Base-by-base conservation (phyloP, 768 basidiomycete species). In the Mycena vitilis region DNA sequence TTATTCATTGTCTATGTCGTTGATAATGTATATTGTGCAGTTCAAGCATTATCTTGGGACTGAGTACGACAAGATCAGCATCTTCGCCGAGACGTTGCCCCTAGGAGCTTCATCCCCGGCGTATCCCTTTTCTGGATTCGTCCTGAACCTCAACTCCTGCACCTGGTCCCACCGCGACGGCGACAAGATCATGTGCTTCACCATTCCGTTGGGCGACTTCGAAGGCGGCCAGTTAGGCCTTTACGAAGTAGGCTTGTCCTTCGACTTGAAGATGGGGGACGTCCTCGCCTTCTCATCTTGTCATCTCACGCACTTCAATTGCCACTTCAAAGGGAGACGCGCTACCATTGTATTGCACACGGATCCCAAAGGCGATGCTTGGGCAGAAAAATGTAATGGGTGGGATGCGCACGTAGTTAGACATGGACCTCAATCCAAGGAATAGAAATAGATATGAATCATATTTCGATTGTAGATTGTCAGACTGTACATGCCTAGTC, bases 281-380 rank as follows among this genome's bases (percentile, higher is more conserved):
- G 57, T 72, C 1, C 44, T 71, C 2, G 36, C 69, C 9, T 76
- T 76, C 51, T 37, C 38, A 1, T 73, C 73, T 20, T 22, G 57
- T 15, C 53, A 70, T 11, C 38, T 72, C n/a, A 66, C 64, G 20
- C 75, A 76, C 53, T 73, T 76, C 22, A 76, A 76, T 60, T 48
- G 53, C 9, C 69, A 75, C 48, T 72, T 60, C 36, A 23, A 2
- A 20, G 74, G 75, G 7, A 51, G 54, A 9, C 25, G 74, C 16
- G 73, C 44, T 4, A 71, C 73, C n/a, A 42, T 76, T 30, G 74
- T 76, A 20, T 58, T 76, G 22, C 71, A 73, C n/a, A 62, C 73
- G 2, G 74, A 75, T 47, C 53, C n/a, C 22, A n/a, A 51, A 18
- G 40, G 30, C 18, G n/a, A 62, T 53, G 68, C 5, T 65, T 65